Evolutionary conservation across 1,284 basidiomycete genomes (phyloP).

Genomic region (Mycocalia duriaeana): DNA sequence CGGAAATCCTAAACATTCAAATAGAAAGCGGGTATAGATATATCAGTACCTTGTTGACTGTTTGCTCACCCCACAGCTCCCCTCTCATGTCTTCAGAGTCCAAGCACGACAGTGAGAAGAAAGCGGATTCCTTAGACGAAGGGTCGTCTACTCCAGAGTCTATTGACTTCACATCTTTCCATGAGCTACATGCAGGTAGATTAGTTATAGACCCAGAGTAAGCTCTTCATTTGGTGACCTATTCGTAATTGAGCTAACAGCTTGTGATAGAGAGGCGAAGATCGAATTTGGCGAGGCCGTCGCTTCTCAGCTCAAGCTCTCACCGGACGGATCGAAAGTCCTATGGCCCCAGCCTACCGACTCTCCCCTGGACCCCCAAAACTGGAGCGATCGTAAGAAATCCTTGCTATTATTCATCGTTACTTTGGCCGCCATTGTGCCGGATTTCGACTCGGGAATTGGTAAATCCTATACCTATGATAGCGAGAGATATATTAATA

Average conservation of each 20-base stretch:
- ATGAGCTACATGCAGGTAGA: slow-evolving; percentile 54
- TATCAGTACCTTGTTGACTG: no score
- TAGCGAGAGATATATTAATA: not conserved
- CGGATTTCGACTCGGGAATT: slow-evolving; percentile 66
- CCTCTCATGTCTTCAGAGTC: no score
- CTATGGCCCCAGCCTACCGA: slow-evolving; percentile 64
- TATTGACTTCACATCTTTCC: slow-evolving; percentile 45
- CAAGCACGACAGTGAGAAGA: no score
- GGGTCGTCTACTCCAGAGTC: no score
- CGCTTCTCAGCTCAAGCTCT: slow-evolving; percentile 45
- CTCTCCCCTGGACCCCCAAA: slow-evolving; percentile 60
- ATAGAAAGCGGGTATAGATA: no score
- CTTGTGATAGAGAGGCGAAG: slow-evolving; percentile 26
- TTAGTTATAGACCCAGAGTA: slow-evolving; percentile 60
- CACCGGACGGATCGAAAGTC: slow-evolving; percentile 42
- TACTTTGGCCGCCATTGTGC: slow-evolving; percentile 62
- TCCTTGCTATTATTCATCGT: slow-evolving; percentile 52
- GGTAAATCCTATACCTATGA: slow-evolving; percentile 27
- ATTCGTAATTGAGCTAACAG: not conserved
- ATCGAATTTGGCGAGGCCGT: slow-evolving; percentile 34
- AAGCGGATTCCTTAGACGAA: no score
- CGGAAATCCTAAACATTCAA: no score
- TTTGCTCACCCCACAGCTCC: no score
- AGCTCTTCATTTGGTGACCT: slow-evolving; percentile 11
- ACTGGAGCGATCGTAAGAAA: slow-evolving; percentile 47